Conservation (phyloP, 306 rosid genomes). For the Myrica gale region DNA sequence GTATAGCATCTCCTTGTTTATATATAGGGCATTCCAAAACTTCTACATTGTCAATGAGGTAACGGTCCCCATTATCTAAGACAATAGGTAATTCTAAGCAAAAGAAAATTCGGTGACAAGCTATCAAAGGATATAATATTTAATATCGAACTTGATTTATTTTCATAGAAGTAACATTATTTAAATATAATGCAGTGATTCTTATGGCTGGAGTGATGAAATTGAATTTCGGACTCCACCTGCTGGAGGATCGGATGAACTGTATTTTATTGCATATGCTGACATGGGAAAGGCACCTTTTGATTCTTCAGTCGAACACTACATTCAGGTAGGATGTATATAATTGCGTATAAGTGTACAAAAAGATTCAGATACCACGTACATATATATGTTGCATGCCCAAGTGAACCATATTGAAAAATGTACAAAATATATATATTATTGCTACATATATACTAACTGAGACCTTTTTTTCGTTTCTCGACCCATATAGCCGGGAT, state of each 20-base stretch:
- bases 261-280: constrained; percentile 63
- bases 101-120: no score
- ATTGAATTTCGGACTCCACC: constrained; percentile 67
- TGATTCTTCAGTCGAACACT: constrained; percentile 73
- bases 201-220: constrained; percentile 69
- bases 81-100: no score
- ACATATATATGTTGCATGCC: no score
- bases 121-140: no score
- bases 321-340: constrained; percentile 61
- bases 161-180: no score
- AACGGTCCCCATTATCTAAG: no score
- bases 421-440: no score
- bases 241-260: constrained; percentile 62
- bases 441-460: background rate
- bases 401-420: background rate
- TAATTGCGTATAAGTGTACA: no score
- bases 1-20: constrained; percentile 26
- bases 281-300: constrained; percentile 95
- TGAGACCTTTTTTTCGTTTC: no score
- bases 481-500: constrained; percentile 62
- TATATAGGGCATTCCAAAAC: background rate
- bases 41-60: no score
- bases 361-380: no score
- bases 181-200: constrained; percentile 33
- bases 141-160: no score